phyloP scores from a whole-genome alignment of 2,329 filamentous ascomycete species.

The Trichoderma citrinoviride region DNA sequence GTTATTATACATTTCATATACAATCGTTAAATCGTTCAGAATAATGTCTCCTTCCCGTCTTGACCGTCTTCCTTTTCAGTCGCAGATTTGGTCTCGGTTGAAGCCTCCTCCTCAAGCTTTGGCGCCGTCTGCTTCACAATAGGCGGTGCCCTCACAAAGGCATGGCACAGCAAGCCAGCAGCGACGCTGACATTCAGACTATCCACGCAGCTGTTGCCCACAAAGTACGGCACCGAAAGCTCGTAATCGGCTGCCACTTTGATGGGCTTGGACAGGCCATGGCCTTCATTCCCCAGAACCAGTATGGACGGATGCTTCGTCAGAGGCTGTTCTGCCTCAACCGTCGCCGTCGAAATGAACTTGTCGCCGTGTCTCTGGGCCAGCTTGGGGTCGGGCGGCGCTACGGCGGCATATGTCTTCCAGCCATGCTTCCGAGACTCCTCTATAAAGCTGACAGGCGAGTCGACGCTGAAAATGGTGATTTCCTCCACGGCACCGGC shows the following conservation, averaged over 20 bases:
- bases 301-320: conserved; percentile 67
- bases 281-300: conserved; percentile 78
- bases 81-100: not conserved
- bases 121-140: not conserved
- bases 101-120: not conserved
- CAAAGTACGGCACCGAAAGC: conserved; percentile 61
- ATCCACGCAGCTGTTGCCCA: conserved; percentile 62
- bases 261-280: conserved; percentile 65
- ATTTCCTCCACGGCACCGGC: conserved; percentile 83
- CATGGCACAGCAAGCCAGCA: conserved; percentile 69
- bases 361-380: conserved; percentile 38
- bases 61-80: not conserved
- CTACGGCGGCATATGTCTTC: conserved; percentile 76
- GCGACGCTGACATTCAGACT: conserved; percentile 94
- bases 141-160: conserved; percentile 54
- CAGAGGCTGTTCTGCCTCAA: conserved; percentile 54
- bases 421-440: conserved; percentile 70
- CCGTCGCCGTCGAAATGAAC: conserved; percentile 48
- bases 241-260: conserved; percentile 64
- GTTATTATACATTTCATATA: not conserved
- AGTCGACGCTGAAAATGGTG: conserved; percentile 66
- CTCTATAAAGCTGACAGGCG: conserved; percentile 67
- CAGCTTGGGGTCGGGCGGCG: conserved; percentile 40
- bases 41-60: not conserved
- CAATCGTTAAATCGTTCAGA: conserved; percentile 1